phyloP scores from a whole-genome alignment of 1,139 yeast species.

The Taphrina flavorubra region DNA sequence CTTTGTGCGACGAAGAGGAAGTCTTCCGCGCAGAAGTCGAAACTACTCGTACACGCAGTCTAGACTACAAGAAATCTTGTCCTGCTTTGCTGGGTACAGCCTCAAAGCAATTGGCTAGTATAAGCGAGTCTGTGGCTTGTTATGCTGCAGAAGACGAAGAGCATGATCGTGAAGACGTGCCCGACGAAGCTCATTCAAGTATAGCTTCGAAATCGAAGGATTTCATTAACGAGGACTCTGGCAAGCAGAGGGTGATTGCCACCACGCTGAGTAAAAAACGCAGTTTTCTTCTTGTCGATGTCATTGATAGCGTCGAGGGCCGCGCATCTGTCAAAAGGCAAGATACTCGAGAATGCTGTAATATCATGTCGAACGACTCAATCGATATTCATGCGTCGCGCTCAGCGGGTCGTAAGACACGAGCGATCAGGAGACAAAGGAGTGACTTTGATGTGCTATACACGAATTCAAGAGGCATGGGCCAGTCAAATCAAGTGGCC shows the following conservation, averaged over 20 bases:
- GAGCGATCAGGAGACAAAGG: not conserved
- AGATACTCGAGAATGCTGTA: not conserved
- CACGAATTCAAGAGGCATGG: not conserved
- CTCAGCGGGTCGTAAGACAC: not conserved
- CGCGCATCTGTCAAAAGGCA: constrained; percentile 20
- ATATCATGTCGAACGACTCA: constrained; percentile 4
- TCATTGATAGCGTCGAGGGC: constrained; percentile 32
- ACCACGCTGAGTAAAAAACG: constrained; percentile 18
- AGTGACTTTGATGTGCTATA: constrained; percentile 25
- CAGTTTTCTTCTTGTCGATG: constrained; percentile 30
- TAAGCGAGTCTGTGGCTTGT: constrained; percentile 2
- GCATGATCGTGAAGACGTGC: not conserved
- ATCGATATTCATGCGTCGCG: not conserved
- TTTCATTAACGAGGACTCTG: not conserved
- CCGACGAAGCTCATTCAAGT: not conserved
- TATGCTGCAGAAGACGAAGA: not conserved
- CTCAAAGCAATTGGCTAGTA: constrained; percentile 15
- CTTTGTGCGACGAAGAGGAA: constrained; percentile 6
- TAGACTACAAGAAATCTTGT: constrained; percentile 28
- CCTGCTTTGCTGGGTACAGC: constrained; percentile 38
- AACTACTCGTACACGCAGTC: not conserved
- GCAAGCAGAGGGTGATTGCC: not conserved
- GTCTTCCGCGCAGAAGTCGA: constrained; percentile 10
- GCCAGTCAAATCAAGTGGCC: not conserved
- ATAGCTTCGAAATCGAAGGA: not conserved